Conservation (phyloP, 176 grass and related monocot genomes). For the Aegilops umbellulata region DNA sequence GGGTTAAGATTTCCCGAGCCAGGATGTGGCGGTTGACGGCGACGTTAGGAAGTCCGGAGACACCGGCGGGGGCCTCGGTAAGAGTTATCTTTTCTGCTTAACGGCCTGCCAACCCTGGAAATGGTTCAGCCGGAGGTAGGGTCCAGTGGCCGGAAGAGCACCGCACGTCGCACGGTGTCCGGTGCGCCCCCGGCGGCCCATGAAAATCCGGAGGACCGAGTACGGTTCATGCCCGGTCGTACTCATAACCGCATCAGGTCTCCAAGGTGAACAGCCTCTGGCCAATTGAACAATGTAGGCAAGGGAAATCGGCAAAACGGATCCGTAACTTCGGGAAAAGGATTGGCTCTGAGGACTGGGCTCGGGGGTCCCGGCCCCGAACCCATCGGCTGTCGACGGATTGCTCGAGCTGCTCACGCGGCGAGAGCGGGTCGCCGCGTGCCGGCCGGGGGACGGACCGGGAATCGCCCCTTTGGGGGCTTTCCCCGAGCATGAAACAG, state of each 20-base stretch:
- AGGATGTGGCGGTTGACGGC: conserved; percentile 43
- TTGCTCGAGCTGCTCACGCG: conserved; percentile 27
- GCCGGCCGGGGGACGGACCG: conserved; percentile 19
- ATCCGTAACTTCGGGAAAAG: conserved; percentile 83
- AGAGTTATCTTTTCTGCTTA: conserved; percentile 90
- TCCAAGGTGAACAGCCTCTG: conserved; percentile 21
- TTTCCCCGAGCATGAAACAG: conserved; percentile 45
- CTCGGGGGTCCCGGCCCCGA: conserved; percentile 62
- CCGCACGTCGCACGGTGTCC: conserved; percentile 67
- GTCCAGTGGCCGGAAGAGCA: conserved; percentile 63
- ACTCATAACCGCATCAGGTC: conserved; percentile 58
- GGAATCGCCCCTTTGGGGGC: not conserved
- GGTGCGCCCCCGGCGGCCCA: conserved; percentile 55
- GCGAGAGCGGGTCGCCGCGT: conserved; percentile 23
- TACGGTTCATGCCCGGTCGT: conserved; percentile 49
- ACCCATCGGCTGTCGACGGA: conserved; percentile 13
- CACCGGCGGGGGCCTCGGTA: conserved; percentile 59
- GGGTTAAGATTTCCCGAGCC: conserved; percentile 53
- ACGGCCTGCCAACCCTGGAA: conserved; percentile 17
- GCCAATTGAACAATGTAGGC: conserved; percentile 67
- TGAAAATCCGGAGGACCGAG: conserved; percentile 66
- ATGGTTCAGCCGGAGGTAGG: conserved; percentile 47
- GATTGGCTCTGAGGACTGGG: conserved; percentile 73
- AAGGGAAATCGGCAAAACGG: conserved; percentile 82
- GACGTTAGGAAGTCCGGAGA: conserved; percentile 62